Evolutionary conservation across 106 monocot species (phyloP).

Genomic region (Platanthera zijinensis): DNA sequence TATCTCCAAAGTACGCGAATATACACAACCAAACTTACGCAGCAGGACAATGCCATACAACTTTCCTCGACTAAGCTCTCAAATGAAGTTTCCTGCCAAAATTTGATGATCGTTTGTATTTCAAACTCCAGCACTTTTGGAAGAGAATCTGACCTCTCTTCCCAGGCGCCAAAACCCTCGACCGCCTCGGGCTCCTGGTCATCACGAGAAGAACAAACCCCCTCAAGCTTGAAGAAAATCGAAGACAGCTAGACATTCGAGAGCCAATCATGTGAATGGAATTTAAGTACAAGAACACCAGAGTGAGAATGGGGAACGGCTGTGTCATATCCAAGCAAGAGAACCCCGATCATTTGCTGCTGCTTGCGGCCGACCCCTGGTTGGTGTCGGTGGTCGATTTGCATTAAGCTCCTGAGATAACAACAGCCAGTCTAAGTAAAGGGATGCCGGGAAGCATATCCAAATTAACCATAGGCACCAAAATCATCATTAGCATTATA

Average conservation of each 20-base stretch:
- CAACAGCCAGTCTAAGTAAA: not conserved
- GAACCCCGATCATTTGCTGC: slow-evolving; percentile 72
- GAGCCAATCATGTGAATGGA: not conserved
- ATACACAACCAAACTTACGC: slow-evolving; percentile 17
- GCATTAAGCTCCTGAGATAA: slow-evolving; percentile 86
- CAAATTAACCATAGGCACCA: too few species aligned
- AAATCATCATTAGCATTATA: too few species aligned
- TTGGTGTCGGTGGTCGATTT: slow-evolving; percentile 89
- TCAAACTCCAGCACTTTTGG: not conserved
- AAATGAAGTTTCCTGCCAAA: slow-evolving; percentile 4
- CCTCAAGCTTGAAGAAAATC: slow-evolving; percentile 2
- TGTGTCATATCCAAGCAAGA: slow-evolving; percentile 78
- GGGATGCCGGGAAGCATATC: too few species aligned
- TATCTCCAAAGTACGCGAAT: slow-evolving; percentile 14
- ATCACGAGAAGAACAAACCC: slow-evolving; percentile 5
- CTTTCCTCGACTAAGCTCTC: slow-evolving; percentile 6
- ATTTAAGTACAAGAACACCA: slow-evolving; percentile 4
- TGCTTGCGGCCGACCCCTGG: slow-evolving; percentile 84
- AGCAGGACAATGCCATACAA: slow-evolving; percentile 5
- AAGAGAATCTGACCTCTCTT: slow-evolving; percentile 3
- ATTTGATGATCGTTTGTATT: not conserved
- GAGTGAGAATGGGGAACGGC: not conserved
- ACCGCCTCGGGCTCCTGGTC: not conserved
- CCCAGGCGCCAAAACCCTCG: not conserved
- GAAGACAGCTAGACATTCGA: not conserved